These are phyloP conservation scores for Salvia miltiorrhiza DNA, from an alignment of 257 asterid species.

Conservation along the genomic window DNA sequence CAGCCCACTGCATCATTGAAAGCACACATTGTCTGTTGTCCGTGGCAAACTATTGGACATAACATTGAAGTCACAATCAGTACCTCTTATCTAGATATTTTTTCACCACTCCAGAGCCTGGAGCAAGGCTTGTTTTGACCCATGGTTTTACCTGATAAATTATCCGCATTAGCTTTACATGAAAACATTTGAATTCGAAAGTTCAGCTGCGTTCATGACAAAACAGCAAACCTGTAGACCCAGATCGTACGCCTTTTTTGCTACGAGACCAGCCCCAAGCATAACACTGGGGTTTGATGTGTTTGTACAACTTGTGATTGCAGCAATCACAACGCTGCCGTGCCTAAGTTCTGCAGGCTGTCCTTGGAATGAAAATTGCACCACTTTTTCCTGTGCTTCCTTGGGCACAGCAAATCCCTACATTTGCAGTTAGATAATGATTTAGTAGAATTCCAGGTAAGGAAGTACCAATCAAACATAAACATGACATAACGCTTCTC, in stretches of 20 bases:
- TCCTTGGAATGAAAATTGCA: slow-evolving; percentile 73
- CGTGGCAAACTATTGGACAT: not conserved
- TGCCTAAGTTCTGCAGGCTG: slow-evolving; percentile 91
- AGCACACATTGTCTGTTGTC: not conserved
- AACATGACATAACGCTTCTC: not conserved
- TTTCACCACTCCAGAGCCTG: slow-evolving; percentile 94
- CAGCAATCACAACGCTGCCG: slow-evolving; percentile 95
- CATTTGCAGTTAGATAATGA: slow-evolving; percentile 8
- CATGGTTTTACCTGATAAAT: slow-evolving; percentile 85
- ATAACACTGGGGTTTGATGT: slow-evolving; percentile 97
- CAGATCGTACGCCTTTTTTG: slow-evolving; percentile 83
- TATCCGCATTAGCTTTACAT: slow-evolving; percentile 18
- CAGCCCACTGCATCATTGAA: slow-evolving; percentile 62
- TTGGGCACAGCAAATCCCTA: slow-evolving; percentile 95
- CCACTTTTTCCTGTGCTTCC: slow-evolving; percentile 79
- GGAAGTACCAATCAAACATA: not conserved
- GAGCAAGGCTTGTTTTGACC: slow-evolving; percentile 98
- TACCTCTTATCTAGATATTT: slow-evolving; percentile 84
- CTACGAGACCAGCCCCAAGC: slow-evolving; percentile 97
- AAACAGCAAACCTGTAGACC: slow-evolving; percentile 65
- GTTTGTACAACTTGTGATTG: slow-evolving; percentile 95
- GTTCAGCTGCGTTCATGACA: not conserved
- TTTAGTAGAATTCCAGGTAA: slow-evolving; percentile 4
- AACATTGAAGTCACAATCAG: slow-evolving; percentile 9
- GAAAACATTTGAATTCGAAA: slow-evolving; percentile 10